Evolutionary conservation across 768 basidiomycete genomes (phyloP), one percentile per base, ranked within the genome.

Genomic region (Boletus rubescentipes): DNA sequence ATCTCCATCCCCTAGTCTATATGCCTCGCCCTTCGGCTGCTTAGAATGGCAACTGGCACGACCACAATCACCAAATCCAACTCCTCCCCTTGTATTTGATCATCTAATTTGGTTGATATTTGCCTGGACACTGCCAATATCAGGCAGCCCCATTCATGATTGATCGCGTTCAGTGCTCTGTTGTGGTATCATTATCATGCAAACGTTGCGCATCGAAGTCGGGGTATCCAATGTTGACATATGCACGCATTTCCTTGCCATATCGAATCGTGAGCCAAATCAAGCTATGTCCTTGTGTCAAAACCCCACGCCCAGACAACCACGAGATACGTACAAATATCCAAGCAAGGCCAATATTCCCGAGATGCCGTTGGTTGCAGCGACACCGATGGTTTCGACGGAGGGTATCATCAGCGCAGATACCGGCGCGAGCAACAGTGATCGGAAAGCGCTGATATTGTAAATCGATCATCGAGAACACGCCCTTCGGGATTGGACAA

Each of bases 221-320:
- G 1, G 82, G 79, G 58, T 77, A 85, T 3, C 79, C 83, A 9
- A 85, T 66, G 59, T 86, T 79, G 6, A 79, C 68, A 73, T 77
- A 82, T 1, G 75, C 77, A 37, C 85, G 74, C 72, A 87, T 76
- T 49, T 73, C 70, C 21, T 76, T 75, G 5, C 84, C 85, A 42
- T 85, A 82, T 21, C 67, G 72, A 39, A 87, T 80, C 2, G 78
- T 80, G 16, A 75, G 55, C 72, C 73, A 78, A 3, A 87, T 57
- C 5, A 84, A 45, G 12, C 86, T 87, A 52, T 51, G 32, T 38
- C 53, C 30, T 29, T 29, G 23, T 47, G 45, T 55, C 44, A 55
- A 26, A 35, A 18, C 14, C 12, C n/a, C 20, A 20, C 3, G 21
- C 16, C 14, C 21, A 30, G n/a, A 48, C 23, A 46, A 15, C 44